These are phyloP conservation scores for Malus sieversii DNA, from an alignment of 306 rosid species.

Conservation along the genomic window DNA sequence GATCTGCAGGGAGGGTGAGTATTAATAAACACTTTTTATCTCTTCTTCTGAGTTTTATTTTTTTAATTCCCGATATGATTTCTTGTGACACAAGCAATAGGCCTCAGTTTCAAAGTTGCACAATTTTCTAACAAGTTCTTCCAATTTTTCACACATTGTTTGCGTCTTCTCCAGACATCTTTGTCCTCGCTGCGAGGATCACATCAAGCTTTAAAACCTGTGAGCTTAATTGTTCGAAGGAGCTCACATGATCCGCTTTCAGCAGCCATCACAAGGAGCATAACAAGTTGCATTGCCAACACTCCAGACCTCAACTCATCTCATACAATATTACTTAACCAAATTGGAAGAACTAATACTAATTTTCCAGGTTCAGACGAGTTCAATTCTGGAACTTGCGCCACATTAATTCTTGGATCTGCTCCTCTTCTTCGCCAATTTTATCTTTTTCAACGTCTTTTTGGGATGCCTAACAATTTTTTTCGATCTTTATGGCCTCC, in stretches of 20 bases:
- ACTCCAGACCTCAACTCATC: not conserved
- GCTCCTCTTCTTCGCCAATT: not conserved
- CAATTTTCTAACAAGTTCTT: not conserved
- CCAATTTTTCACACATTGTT: not conserved
- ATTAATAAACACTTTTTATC: not conserved
- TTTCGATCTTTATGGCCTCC: not conserved
- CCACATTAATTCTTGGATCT: slow-evolving; percentile 7
- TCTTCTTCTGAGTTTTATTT: not conserved
- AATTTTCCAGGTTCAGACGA: not conserved
- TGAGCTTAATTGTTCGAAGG: not conserved
- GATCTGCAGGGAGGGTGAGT: not conserved
- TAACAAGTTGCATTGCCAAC: not conserved
- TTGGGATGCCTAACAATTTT: not conserved
- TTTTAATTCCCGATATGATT: not conserved
- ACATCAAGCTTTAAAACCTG: not conserved
- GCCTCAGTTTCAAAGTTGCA: not conserved
- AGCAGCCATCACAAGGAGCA: not conserved
- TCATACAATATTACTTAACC: not conserved
- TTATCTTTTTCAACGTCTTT: not conserved
- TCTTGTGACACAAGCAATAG: not conserved
- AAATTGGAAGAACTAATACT: not conserved
- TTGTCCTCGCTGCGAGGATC: not conserved
- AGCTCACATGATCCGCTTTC: not conserved
- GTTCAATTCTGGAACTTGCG: not conserved
- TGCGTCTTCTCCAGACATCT: not conserved